phyloP scores from a whole-genome alignment of 2,329 filamentous ascomycete species.

The Penicillium sp. region DNA sequence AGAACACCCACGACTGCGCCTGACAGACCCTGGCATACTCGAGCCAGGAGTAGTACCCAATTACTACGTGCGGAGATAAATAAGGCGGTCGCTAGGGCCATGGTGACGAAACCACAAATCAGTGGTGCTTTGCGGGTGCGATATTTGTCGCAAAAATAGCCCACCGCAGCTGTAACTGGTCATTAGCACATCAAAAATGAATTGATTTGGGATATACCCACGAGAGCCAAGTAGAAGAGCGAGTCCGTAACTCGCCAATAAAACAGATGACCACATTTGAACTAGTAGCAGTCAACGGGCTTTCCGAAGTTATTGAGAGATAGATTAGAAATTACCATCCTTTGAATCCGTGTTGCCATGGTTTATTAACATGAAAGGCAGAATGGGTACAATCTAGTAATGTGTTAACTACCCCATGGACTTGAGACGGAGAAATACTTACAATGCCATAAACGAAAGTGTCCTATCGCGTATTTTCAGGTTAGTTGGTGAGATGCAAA shows the following conservation, averaged over 20 bases:
- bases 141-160: not conserved
- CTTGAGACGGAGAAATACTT: not conserved
- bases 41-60: not conserved
- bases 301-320: not conserved
- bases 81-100: not conserved
- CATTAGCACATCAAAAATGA: not conserved
- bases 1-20: not conserved
- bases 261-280: not conserved
- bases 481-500: not conserved
- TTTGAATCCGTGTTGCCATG: not conserved
- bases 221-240: not conserved
- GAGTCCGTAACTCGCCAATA: not conserved
- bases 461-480: not conserved
- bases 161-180: not conserved
- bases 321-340: not conserved
- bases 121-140: not conserved
- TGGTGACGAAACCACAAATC: not conserved
- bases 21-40: not conserved
- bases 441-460: not conserved
- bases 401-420: too few relatives aligned
- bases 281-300: not conserved
- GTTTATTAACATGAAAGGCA: not conserved
- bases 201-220: not conserved
- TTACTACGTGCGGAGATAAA: not conserved
- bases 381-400: not conserved